These are phyloP conservation scores for Leccinum fallax DNA, from an alignment of 1,284 basidiomycete species.

Conservation along the genomic window DNA sequence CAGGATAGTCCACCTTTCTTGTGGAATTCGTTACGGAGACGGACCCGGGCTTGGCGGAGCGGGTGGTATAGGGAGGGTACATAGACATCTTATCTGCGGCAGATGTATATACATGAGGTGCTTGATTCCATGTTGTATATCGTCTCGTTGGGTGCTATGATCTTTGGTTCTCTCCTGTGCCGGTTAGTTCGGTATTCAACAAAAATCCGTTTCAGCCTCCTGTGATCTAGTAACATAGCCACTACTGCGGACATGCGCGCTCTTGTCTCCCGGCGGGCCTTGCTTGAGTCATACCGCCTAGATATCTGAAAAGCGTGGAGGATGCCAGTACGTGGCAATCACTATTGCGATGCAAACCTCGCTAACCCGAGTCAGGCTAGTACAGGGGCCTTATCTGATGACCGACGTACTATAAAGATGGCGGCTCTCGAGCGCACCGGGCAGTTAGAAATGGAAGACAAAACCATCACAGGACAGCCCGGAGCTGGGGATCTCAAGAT, in stretches of 20 bases:
- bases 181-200: background rate
- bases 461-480: background rate
- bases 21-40: background rate
- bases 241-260: background rate
- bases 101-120: conserved; percentile 17
- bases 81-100: conserved; percentile 22
- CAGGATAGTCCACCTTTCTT: background rate
- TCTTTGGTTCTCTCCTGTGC: conserved; percentile 15
- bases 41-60: conserved; percentile 4
- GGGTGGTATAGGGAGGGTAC: conserved; percentile 11
- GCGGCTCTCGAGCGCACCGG: too few species aligned
- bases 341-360: background rate
- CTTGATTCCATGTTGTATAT: conserved; percentile 19
- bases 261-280: too few species aligned
- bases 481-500: conserved; percentile 10
- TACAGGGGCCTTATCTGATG: background rate
- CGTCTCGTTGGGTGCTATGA: conserved; percentile 26
- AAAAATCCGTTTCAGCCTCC: too few species aligned
- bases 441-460: conserved; percentile 7
- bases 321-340: background rate
- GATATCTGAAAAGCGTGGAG: too few species aligned
- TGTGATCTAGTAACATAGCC: background rate
- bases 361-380: background rate
- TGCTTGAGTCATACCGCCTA: too few species aligned
- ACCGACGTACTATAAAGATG: background rate